Conservation (phyloP, 108 stramenopile species). For the Schizochytrium sp. region DNA sequence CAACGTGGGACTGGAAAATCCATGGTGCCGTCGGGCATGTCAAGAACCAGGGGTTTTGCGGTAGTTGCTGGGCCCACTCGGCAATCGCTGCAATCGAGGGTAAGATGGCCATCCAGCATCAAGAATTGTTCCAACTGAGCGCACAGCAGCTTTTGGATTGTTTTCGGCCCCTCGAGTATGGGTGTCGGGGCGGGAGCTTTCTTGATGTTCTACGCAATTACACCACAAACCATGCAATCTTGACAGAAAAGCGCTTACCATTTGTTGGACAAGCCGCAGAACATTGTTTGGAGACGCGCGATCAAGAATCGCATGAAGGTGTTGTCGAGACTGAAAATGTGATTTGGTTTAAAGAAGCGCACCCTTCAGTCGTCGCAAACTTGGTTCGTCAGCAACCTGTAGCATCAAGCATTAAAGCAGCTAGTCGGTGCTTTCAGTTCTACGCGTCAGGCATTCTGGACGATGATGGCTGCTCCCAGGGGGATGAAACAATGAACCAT, state of each 20-base stretch:
- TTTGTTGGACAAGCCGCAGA: neutral
- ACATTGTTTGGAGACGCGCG: neutral
- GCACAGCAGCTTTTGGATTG: neutral
- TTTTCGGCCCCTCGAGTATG: neutral
- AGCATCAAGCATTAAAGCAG: neutral
- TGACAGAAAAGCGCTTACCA: neutral
- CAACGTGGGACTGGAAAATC: constrained; percentile 11
- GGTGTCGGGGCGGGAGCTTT: constrained; percentile 54
- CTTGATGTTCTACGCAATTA: neutral
- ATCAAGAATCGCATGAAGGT: neutral
- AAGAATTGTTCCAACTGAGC: constrained; percentile 21
- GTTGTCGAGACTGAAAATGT: neutral
- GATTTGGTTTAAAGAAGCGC: neutral
- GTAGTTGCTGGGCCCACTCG: constrained; percentile 26
- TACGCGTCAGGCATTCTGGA: constrained; percentile 15
- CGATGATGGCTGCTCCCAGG: neutral
- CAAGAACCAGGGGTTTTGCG: constrained; percentile 1
- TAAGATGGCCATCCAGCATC: constrained; percentile 28
- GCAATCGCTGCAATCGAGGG: neutral
- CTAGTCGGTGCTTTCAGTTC: constrained; percentile 53
- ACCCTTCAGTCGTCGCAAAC: neutral
- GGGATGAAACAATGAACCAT: neutral
- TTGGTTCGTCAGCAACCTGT: constrained; percentile 28
- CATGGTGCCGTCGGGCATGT: constrained; percentile 19
- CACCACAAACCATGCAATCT: neutral